Base-by-base conservation (phyloP, 345 rosid genomes). In the Mallotus nudiflorus region DNA sequence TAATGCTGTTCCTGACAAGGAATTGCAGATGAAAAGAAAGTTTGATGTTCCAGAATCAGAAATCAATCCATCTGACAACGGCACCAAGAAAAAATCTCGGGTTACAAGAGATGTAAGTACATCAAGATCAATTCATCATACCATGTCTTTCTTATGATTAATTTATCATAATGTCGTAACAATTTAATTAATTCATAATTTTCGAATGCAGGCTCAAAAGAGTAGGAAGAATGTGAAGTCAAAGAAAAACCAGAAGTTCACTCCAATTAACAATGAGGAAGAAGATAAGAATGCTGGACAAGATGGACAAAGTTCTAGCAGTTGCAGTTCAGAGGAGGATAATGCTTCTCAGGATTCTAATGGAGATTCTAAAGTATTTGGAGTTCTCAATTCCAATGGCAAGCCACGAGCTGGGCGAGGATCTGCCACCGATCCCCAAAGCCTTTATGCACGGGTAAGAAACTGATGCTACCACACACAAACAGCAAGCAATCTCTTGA, bases 351-450 rank as follows among this genome's bases (percentile, higher is more conserved):
- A 75, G 57, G 87, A 71, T 52, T 52, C 78, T 48, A 81, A 72
- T 29, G 69, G 66, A 3, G 77, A 78, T 28, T 68, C 79, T 11
- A 80, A 83, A 51, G 49, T 75, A 16, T 71, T 84, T 70, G 67
- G 37, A 69, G 76, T 80, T 57, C 77, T 83, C 63, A 83, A 82
- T 76, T 74, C 74, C 60, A 87, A 78, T 66, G 96, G 84, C 63
- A 91, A 87, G 76, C 66, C 84, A 31, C 87, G 97, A 80, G 91
- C 96, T 59, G 62, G 82, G 40, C 81, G 89, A 69, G 98, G 97
- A 25, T 80, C 94, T n/a, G 96, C 98, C 28, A 88, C 94, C 5
- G 98, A 93, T 79, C 97, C 98, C 66, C 98, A 91, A 73, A 94
- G 98, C 82, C 89, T 91, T 59, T 94, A 94, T 60, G 97, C 97